Conservation (phyloP, 495 filamentous ascomycete species). For the Aspergillus nidulans region DNA sequence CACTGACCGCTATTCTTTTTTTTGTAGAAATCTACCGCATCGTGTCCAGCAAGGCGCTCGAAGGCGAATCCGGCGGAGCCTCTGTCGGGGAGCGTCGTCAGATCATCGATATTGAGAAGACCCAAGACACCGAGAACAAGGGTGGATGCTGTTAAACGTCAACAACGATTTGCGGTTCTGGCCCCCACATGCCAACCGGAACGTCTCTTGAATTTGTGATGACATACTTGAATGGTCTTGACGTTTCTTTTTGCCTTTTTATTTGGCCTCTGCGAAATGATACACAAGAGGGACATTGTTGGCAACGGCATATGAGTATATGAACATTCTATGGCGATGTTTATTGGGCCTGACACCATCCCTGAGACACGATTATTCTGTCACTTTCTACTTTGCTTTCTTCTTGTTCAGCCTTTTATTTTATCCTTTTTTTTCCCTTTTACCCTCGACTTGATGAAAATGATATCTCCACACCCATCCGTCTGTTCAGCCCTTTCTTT, state of each 20-base stretch:
- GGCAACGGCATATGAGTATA: constrained; percentile 26
- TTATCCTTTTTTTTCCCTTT: constrained; percentile 11
- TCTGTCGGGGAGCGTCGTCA: constrained; percentile 69
- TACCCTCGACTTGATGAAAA: constrained; percentile 27
- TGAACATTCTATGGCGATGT: constrained; percentile 23
- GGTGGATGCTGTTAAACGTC: constrained; percentile 77
- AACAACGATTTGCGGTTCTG: neutral
- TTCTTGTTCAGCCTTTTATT: constrained; percentile 9
- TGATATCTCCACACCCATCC: constrained; percentile 20
- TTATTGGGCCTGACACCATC: constrained; percentile 24
- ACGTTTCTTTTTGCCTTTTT: constrained; percentile 40
- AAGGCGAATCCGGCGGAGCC: constrained; percentile 71
- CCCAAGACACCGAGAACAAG: constrained; percentile 71
- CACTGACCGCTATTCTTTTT: constrained; percentile 4
- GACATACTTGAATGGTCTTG: constrained; percentile 40
- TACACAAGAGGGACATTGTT: constrained; percentile 39
- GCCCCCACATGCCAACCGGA: constrained; percentile 31
- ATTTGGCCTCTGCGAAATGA: constrained; percentile 35
- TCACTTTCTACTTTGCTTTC: constrained; percentile 17
- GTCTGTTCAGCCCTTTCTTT: constrained; percentile 8
- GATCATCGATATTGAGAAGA: constrained; percentile 73
- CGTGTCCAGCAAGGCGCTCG: constrained; percentile 94
- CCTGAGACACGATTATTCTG: constrained; percentile 16
- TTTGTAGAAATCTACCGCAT: constrained; percentile 95
- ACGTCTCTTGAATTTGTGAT: constrained; percentile 42